A percentile compares a stretch with the other conserved stretches of the same genome.
Conservation (phyloP, 495 filamentous ascomycete species). For the Parathielavia appendiculata region DNA sequence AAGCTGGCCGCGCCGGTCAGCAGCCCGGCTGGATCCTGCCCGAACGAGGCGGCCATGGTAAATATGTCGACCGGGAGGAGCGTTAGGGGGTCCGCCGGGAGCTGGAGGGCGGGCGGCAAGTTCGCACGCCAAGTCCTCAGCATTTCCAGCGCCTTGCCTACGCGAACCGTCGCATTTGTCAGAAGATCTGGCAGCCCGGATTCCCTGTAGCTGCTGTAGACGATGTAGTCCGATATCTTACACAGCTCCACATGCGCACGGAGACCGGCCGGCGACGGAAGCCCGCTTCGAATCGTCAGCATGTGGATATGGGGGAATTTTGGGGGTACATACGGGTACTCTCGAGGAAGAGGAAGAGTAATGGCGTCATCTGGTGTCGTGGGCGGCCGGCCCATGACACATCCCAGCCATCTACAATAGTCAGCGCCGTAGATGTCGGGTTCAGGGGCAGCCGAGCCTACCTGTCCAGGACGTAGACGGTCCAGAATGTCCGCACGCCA, state of each 20-base stretch:
- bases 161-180: conserved; percentile 9
- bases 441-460: conserved; percentile 13
- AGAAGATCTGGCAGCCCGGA: conserved; percentile 8
- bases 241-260: conserved; percentile 37
- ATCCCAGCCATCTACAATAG: conserved; percentile 36
- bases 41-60: conserved; percentile 1
- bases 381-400: conserved; percentile 40
- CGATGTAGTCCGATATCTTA: conserved; percentile 35
- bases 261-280: conserved; percentile 35
- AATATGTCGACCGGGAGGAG: conserved; percentile 12
- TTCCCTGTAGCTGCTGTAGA: conserved; percentile 34
- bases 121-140: conserved; percentile 25
- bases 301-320: neutral
- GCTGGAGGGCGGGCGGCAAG: conserved; percentile 13
- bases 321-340: conserved; percentile 26
- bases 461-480: conserved; percentile 40
- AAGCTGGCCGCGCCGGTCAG: conserved; percentile 13
- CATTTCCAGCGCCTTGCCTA: conserved; percentile 25
- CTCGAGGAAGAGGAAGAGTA: conserved; percentile 30
- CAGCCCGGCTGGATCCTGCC: conserved; percentile 9
- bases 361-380: conserved; percentile 35
- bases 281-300: conserved; percentile 17
- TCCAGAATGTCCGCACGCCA: conserved; percentile 41
- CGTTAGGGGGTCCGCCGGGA: conserved; percentile 12
- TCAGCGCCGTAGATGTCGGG: neutral